Evolutionary conservation across 1,284 basidiomycete species (phyloP).

Genomic region (Ceratorhiza oryzae-sativae): DNA sequence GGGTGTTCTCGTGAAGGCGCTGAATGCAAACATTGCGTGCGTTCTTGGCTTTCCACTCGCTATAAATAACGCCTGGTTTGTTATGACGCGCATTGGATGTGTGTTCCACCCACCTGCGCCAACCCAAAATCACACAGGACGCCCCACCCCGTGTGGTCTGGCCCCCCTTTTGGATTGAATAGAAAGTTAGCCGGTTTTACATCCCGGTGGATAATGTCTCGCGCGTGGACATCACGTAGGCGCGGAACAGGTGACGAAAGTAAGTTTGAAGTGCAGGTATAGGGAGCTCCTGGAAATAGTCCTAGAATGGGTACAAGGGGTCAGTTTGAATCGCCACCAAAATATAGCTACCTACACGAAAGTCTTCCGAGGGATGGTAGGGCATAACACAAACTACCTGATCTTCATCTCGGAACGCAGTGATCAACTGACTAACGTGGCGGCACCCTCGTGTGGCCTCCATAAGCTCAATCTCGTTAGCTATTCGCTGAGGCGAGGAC

Average conservation of each 20-base stretch:
- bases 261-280: constrained; percentile 83
- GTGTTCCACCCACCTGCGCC: constrained; percentile 71
- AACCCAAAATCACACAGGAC: constrained; percentile 96
- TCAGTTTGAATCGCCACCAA: not conserved
- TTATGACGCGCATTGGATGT: not conserved
- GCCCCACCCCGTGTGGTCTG: constrained; percentile 68
- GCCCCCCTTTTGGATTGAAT: constrained; percentile 72
- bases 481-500: constrained; percentile 89
- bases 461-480: constrained; percentile 95
- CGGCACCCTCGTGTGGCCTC: constrained; percentile 82
- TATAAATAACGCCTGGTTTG: constrained; percentile 40
- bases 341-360: constrained; percentile 67
- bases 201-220: constrained; percentile 93
- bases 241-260: constrained; percentile 90
- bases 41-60: constrained; percentile 51
- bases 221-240: constrained; percentile 89
- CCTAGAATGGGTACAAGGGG: constrained; percentile 55
- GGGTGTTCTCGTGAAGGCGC: constrained; percentile 64
- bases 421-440: constrained; percentile 91
- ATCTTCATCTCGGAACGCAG: constrained; percentile 90
- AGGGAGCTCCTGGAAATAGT: constrained; percentile 75
- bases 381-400: constrained; percentile 97
- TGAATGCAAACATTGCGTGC: constrained; percentile 73
- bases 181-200: constrained; percentile 99
- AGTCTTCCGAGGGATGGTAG: constrained; percentile 91